phyloP scores from a whole-genome alignment of 108 stramenopile genomes.

The Cyclotella kingstonii region DNA sequence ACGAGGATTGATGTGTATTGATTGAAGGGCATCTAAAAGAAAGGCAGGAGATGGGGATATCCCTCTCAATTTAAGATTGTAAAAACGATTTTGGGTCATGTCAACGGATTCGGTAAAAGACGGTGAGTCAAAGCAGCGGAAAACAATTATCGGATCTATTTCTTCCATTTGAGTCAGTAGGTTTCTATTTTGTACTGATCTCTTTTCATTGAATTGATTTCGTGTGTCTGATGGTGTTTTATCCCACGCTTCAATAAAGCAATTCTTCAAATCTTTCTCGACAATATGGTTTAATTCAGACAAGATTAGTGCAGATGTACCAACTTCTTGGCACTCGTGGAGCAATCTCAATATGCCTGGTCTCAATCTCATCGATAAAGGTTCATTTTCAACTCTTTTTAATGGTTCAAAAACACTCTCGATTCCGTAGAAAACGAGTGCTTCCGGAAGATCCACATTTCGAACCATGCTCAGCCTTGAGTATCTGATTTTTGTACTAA shows the following conservation, averaged over 20 bases:
- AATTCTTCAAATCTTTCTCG: slow-evolving; percentile 8
- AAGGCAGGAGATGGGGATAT: slow-evolving; percentile 65
- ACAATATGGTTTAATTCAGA: slow-evolving; percentile 8
- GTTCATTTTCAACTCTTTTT: not conserved
- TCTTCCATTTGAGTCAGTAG: not conserved
- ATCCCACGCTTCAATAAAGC: slow-evolving; percentile 12
- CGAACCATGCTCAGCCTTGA: slow-evolving; percentile 58
- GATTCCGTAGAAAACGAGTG: slow-evolving; percentile 65
- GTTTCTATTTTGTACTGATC: not conserved
- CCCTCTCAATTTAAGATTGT: slow-evolving; percentile 31
- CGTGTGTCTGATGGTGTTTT: not conserved
- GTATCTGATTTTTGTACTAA: too few species aligned
- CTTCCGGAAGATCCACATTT: slow-evolving; percentile 77
- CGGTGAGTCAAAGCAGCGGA: slow-evolving; percentile 11
- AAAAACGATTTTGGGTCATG: slow-evolving; percentile 10
- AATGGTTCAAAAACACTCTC: slow-evolving; percentile 42
- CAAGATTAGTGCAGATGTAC: slow-evolving; percentile 61
- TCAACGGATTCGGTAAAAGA: slow-evolving; percentile 7
- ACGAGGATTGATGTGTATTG: slow-evolving; percentile 61
- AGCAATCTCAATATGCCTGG: slow-evolving; percentile 50
- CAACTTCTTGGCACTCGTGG: slow-evolving; percentile 66
- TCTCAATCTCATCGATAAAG: slow-evolving; percentile 18
- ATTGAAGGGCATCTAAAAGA: slow-evolving; percentile 53
- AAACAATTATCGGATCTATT: slow-evolving; percentile 10
- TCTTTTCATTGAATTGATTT: not conserved